Percentiles rank a stretch among this genome's conserved stretches.
phyloP scores from a whole-genome alignment of 2,329 filamentous ascomycete species.

The Penicillium sp. region DNA sequence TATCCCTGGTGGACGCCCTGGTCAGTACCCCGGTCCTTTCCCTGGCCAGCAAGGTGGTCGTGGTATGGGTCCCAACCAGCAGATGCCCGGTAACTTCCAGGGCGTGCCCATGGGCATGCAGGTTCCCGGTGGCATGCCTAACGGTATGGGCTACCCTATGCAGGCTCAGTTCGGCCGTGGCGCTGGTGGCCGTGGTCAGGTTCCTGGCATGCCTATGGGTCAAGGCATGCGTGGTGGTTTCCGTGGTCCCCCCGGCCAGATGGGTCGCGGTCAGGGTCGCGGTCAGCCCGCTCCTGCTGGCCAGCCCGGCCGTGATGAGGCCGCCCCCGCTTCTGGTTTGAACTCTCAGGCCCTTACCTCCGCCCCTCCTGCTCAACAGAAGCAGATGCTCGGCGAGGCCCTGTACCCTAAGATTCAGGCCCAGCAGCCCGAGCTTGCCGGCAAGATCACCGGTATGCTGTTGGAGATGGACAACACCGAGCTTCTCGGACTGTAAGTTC shows the following conservation, averaged over 20 bases:
- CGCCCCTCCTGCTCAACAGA: conserved; percentile 70
- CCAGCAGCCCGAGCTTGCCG: conserved; percentile 90
- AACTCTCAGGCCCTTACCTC: conserved; percentile 48
- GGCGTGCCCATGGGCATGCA: conserved; percentile 56
- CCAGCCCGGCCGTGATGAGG: conserved; percentile 36
- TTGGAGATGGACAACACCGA: conserved; percentile 98
- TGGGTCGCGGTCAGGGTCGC: conserved; percentile 39
- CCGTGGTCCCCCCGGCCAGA: conserved; percentile 41
- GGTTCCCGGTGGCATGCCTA: conserved; percentile 65
- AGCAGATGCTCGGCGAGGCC: conserved; percentile 96
- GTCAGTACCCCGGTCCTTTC: conserved; percentile 76
- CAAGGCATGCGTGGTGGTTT: conserved; percentile 45
- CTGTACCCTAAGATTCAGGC: conserved; percentile 98
- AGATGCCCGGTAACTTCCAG: conserved; percentile 83
- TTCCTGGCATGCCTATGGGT: conserved; percentile 64
- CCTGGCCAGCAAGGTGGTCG: conserved; percentile 80
- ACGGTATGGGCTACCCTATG: conserved; percentile 73
- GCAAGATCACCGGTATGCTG: conserved; percentile 99
- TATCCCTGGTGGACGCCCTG: conserved; percentile 74
- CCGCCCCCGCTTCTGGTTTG: conserved; percentile 35
- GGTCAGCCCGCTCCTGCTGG: conserved; percentile 36
- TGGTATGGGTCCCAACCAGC: conserved; percentile 73
- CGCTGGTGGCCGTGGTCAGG: conserved; percentile 63
- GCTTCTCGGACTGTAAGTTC: conserved; percentile 86
- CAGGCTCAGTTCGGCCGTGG: conserved; percentile 70